These are phyloP conservation scores for Quercus tomentella DNA, from an alignment of 331 rosid genomes.

Conservation along the genomic window DNA sequence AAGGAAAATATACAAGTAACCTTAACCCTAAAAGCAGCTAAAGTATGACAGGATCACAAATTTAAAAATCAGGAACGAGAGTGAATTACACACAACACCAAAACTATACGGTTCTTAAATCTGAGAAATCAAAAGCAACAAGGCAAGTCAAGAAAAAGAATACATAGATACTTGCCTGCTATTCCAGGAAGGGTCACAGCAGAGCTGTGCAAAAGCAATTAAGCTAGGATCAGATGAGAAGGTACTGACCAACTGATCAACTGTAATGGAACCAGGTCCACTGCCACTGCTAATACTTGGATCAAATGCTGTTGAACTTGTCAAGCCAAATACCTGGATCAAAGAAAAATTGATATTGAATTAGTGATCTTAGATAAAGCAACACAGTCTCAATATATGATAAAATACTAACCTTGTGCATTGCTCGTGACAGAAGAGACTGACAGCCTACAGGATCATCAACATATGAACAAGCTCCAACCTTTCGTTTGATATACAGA, in stretches of 20 bases:
- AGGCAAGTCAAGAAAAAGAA: slow-evolving; percentile 9
- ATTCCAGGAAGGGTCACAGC: slow-evolving; percentile 87
- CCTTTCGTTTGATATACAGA: slow-evolving; percentile 90
- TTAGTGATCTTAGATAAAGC: slow-evolving; percentile 5
- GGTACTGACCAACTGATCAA: slow-evolving; percentile 90
- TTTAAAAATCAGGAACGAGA: not conserved
- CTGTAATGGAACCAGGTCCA: slow-evolving; percentile 71
- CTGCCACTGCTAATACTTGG: slow-evolving; percentile 22
- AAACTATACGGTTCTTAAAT: not conserved
- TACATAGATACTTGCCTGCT: slow-evolving; percentile 51
- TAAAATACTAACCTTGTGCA: slow-evolving; percentile 78
- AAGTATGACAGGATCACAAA: not conserved
- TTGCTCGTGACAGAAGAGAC: slow-evolving; percentile 86
- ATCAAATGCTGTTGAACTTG: slow-evolving; percentile 53
- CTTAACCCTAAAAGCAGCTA: not conserved
- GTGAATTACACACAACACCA: not conserved
- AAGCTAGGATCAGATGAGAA: slow-evolving; percentile 98
- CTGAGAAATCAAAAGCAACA: slow-evolving; percentile 3
- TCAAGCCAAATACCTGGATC: slow-evolving; percentile 80
- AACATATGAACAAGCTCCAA: slow-evolving; percentile 97
- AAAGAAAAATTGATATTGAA: slow-evolving; percentile 21
- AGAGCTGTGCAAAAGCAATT: slow-evolving; percentile 94
- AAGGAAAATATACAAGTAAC: not conserved
- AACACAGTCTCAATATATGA: slow-evolving; percentile 6
- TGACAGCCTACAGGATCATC: slow-evolving; percentile 98